Percentiles rank a stretch among this genome's conserved stretches.
Evolutionary conservation across 2,329 filamentous ascomycete genomes (phyloP).

Genomic region (Fusarium tanahbumbuense): DNA sequence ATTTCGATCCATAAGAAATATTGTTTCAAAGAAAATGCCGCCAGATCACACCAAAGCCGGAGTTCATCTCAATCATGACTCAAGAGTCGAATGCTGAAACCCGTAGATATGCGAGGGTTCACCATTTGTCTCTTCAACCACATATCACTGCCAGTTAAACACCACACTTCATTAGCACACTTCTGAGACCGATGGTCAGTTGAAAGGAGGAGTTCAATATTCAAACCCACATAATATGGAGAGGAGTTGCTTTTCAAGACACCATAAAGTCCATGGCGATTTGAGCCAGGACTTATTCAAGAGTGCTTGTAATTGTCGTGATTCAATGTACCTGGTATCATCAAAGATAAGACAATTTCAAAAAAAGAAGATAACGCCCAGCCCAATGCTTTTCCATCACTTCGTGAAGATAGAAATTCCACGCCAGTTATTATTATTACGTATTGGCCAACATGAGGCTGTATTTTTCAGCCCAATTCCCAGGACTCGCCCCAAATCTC

Average conservation of each 20-base stretch:
- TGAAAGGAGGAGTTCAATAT: constrained; percentile 28
- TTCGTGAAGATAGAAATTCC: constrained; percentile 13
- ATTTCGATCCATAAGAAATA: background rate
- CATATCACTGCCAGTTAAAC: constrained; percentile 2
- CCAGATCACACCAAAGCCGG: background rate
- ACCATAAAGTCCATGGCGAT: constrained; percentile 16
- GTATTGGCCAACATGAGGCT: constrained; percentile 23
- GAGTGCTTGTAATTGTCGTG: constrained; percentile 36
- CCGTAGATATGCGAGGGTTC: constrained; percentile 16
- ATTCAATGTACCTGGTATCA: constrained; percentile 41
- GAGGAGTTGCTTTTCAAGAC: constrained; percentile 31
- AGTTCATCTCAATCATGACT: background rate
- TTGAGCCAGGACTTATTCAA: constrained; percentile 19
- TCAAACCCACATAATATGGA: constrained; percentile 33
- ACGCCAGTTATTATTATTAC: constrained; percentile 43
- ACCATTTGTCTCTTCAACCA: constrained; percentile 20
- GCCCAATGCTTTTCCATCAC: constrained; percentile 11
- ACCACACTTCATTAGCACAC: constrained; percentile 19
- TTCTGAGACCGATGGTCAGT: constrained; percentile 29
- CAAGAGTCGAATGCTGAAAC: constrained; percentile 4
- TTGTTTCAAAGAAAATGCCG: background rate
- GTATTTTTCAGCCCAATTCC: constrained; percentile 52
- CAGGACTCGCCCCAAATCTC: constrained; percentile 66
- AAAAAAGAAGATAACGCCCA: constrained; percentile 12
- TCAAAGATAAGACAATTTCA: constrained; percentile 22